phyloP scores from a whole-genome alignment of 2,329 filamentous ascomycete species.

The Sporothrix curviconia region DNA sequence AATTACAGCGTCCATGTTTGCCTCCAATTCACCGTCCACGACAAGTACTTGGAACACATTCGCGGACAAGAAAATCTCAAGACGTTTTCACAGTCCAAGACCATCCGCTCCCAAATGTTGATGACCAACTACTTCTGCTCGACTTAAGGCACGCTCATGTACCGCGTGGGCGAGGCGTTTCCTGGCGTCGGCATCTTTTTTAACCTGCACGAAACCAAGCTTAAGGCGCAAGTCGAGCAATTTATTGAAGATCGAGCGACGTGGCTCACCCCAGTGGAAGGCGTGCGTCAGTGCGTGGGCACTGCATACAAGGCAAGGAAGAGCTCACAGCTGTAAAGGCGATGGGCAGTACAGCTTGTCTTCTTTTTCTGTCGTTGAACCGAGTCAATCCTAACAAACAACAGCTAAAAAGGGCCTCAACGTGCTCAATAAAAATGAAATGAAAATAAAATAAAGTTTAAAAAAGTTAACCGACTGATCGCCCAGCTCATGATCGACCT shows the following conservation, averaged over 20 bases:
- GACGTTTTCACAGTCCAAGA: conserved; percentile 38
- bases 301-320: not conserved
- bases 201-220: conserved; percentile 38
- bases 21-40: conserved; percentile 49
- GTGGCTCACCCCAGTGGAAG: conserved; percentile 10
- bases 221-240: conserved; percentile 40
- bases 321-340: not conserved
- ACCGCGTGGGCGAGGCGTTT: conserved; percentile 33
- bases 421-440: too few species aligned
- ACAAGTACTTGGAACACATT: conserved; percentile 39
- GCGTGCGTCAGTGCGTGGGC: not conserved
- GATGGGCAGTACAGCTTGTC: too few species aligned
- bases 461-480: too few species aligned
- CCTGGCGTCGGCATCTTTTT: conserved; percentile 38
- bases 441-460: too few species aligned
- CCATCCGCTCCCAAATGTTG: conserved; percentile 37
- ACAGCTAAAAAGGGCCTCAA: too few species aligned
- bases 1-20: conserved; percentile 56
- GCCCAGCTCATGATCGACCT: too few species aligned
- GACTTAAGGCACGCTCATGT: conserved; percentile 50
- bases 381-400: too few species aligned
- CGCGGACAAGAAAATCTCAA: conserved; percentile 47
- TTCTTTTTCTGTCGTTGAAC: too few species aligned
- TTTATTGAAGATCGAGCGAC: conserved; percentile 38
- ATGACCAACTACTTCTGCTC: conserved; percentile 60